Conservation (phyloP, 306 rosid genomes). For the Acacia acuminata region DNA sequence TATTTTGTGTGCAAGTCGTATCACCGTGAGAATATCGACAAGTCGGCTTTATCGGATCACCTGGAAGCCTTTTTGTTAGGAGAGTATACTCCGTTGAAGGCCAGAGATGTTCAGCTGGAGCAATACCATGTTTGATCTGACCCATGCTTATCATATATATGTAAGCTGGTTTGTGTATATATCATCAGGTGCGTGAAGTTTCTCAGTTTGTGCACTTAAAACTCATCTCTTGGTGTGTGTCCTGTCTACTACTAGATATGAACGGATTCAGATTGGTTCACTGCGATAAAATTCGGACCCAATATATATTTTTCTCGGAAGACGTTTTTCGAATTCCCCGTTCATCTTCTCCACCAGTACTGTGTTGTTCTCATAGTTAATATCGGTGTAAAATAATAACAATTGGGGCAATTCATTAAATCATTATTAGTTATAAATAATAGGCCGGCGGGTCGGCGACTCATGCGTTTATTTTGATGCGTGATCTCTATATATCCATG, state of each 20-base stretch:
- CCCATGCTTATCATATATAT: too few species aligned
- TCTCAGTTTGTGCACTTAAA: neutral
- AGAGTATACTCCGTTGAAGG: slow-evolving; percentile 63
- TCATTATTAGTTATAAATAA: too few species aligned
- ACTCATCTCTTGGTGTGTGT: neutral
- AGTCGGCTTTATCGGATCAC: slow-evolving; percentile 71
- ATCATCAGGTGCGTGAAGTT: neutral
- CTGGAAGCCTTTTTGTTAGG: slow-evolving; percentile 60
- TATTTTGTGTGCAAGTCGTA: slow-evolving; percentile 87
- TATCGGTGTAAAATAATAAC: neutral
- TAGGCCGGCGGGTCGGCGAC: too few species aligned
- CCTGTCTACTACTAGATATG: neutral
- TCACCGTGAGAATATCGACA: slow-evolving; percentile 81
- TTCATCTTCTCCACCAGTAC: neutral
- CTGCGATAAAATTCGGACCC: neutral
- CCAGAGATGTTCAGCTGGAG: slow-evolving; percentile 73
- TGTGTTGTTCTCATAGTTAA: neutral
- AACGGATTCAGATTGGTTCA: neutral
- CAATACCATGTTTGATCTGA: slow-evolving; percentile 47
- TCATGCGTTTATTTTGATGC: too few species aligned
- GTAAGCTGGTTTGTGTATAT: neutral
- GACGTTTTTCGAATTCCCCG: too few species aligned
- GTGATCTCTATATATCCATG: too few species aligned
- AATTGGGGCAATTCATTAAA: too few species aligned
- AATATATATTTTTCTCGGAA: neutral